phyloP scores from a whole-genome alignment of 768 basidiomycete genomes.

The Cubamyces lactineus region DNA sequence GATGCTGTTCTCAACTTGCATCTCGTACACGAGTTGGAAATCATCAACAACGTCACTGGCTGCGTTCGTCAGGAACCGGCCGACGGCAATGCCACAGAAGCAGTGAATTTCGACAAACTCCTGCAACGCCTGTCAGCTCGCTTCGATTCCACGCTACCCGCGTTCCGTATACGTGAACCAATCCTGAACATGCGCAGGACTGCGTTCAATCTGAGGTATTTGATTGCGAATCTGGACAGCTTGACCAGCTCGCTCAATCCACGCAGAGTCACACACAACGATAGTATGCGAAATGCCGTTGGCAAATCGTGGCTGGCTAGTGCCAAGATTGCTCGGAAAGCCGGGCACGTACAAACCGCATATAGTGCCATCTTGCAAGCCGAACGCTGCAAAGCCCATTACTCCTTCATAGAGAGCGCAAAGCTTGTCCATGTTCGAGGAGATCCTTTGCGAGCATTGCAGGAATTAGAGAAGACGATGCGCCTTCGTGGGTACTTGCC shows the following conservation, averaged over 20 bases:
- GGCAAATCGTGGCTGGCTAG: slow-evolving; percentile 89
- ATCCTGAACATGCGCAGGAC: slow-evolving; percentile 88
- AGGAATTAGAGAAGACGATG: slow-evolving; percentile 82
- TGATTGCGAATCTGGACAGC: background rate
- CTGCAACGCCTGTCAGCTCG: slow-evolving; percentile 60
- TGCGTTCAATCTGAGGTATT: slow-evolving; percentile 65
- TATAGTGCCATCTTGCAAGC: slow-evolving; percentile 96
- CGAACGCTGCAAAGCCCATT: slow-evolving; percentile 66
- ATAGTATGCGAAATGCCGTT: slow-evolving; percentile 56
- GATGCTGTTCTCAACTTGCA: slow-evolving; percentile 87
- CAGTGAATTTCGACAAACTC: slow-evolving; percentile 42
- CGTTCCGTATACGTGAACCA: slow-evolving; percentile 87
- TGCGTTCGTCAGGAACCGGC: slow-evolving; percentile 38
- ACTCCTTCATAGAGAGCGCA: slow-evolving; percentile 87
- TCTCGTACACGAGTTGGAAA: slow-evolving; percentile 81
- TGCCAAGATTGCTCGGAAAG: slow-evolving; percentile 95
- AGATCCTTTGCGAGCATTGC: slow-evolving; percentile 82
- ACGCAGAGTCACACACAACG: background rate
- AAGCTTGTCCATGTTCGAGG: slow-evolving; percentile 82
- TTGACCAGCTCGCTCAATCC: too few relatives aligned
- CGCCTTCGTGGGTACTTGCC: slow-evolving; percentile 33
- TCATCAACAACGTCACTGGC: slow-evolving; percentile 54
- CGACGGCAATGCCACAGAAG: slow-evolving; percentile 35
- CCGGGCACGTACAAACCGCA: slow-evolving; percentile 93
- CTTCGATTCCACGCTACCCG: slow-evolving; percentile 78